Evolutionary conservation across 2,329 filamentous ascomycete species (phyloP), one percentile per base, ranked within the genome.

Genomic region (Dothidotthia symphoricarpi): DNA sequence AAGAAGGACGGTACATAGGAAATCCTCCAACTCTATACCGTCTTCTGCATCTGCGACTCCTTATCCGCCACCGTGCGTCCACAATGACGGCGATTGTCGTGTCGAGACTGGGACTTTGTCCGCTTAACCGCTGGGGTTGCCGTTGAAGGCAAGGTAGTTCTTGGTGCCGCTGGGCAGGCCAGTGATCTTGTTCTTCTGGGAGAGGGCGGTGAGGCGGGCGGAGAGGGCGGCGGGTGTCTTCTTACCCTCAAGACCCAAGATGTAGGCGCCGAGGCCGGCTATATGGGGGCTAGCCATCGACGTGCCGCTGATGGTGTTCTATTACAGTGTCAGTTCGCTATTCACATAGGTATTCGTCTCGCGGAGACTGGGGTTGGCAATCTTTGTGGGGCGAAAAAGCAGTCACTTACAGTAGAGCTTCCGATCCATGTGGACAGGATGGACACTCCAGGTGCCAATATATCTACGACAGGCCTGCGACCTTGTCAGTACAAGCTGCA

Each of bases 111-210:
- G 19, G 9, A 22, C 19, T 9, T 6, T 9, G 5, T 22, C 19
- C 25, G 24, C 30, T 51, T 53, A 58, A 43, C 35, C 45, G 27
- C 39, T 43, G 41, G 51, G 50, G 49, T 59, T 63, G 27, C 75
- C 75, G 66, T 82, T 81, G 67, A 77, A 80, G 41, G 74, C 75
- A 35, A 82, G 68, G 40, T 68, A 54, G 69, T 81, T 81, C 52
- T 59, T 51, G 35, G 74, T 78, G 46, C 70, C 66, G 43, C 52
- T 63, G 34, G 67, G 69, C 2, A 75, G 60, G 27, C 62, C 62
- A 37, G 75, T 63, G 48, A 69, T 66, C 41, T 63, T 63, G 39
- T 66, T 66, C 45, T 65, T 68, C 9, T 32, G 66, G 30, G 69
- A 64, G 22, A 74, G 66, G 33, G 60, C 54, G 49, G 65, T 57